Conservation (phyloP, 768 basidiomycete species). For the Ramaria sp. region DNA sequence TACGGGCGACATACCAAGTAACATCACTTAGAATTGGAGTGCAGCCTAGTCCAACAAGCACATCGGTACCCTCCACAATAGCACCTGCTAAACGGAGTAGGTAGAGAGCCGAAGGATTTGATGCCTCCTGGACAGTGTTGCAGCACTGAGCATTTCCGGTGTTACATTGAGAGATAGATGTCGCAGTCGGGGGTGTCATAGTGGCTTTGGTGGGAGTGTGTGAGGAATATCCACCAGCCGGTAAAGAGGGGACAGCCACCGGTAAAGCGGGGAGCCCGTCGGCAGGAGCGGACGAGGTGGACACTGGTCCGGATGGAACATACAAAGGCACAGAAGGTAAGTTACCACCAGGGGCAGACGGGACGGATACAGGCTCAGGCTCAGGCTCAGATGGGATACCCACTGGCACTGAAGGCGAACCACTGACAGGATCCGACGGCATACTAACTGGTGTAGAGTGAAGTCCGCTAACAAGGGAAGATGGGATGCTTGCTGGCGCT, state of each 20-base stretch:
- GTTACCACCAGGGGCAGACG: background rate
- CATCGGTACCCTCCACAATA: conserved; percentile 13
- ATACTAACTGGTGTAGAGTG: background rate
- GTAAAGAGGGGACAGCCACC: background rate
- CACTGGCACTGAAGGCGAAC: background rate
- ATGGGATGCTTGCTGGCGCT: background rate
- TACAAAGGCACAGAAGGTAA: background rate
- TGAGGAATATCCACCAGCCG: background rate
- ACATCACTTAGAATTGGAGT: conserved; percentile 16
- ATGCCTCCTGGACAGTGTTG: conserved; percentile 17
- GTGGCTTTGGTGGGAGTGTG: background rate
- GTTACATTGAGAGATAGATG: conserved; percentile 16
- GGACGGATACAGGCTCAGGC: background rate
- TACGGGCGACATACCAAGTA: background rate
- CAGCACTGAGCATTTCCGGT: conserved; percentile 23
- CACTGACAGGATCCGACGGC: background rate
- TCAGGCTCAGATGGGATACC: background rate
- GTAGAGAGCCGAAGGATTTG: background rate
- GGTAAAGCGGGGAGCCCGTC: background rate
- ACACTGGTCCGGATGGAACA: too few species aligned
- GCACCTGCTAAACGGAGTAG: conserved; percentile 22
- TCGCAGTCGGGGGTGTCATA: background rate
- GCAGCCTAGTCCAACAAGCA: conserved; percentile 20
- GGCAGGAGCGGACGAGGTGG: too few species aligned
- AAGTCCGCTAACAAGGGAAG: too few species aligned